A percentile compares a stretch with the other conserved stretches of the same genome.
Conservation (phyloP, 441 rosid genomes). For the Gossypium davidsonii region DNA sequence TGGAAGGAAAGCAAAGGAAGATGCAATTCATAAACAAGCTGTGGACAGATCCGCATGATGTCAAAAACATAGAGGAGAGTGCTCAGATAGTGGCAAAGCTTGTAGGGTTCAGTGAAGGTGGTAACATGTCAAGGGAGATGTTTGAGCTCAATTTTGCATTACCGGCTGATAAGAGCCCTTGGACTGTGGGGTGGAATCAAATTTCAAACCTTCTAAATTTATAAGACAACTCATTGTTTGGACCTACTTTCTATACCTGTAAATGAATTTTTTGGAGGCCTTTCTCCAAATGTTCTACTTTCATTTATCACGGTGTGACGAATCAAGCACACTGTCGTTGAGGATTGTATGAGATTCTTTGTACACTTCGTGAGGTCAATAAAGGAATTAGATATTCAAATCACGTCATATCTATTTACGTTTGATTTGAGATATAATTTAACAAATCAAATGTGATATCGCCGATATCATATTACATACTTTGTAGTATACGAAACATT, state of each 20-base stretch:
- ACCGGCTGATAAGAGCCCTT: conserved; percentile 77
- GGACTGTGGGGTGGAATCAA: conserved; percentile 91
- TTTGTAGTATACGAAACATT: too few species aligned
- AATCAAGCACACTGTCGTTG: conserved; percentile 21
- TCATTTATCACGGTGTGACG: conserved; percentile 11
- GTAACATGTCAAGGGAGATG: conserved; percentile 91
- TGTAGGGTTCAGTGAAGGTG: conserved; percentile 83
- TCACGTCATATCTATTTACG: too few species aligned
- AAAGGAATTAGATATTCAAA: not conserved
- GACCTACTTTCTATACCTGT: conserved; percentile 26
- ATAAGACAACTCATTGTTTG: conserved; percentile 27
- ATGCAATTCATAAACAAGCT: conserved; percentile 86
- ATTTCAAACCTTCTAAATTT: conserved; percentile 80
- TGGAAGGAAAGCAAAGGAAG: conserved; percentile 93
- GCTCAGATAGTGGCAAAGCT: conserved; percentile 94
- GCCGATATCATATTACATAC: too few species aligned
- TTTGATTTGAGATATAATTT: too few species aligned
- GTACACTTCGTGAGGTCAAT: conserved; percentile 16
- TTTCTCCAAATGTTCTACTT: conserved; percentile 20
- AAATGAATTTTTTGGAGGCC: conserved; percentile 31
- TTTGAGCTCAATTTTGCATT: conserved; percentile 88
- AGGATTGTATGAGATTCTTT: conserved; percentile 16
- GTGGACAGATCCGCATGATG: conserved; percentile 90
- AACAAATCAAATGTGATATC: too few species aligned
- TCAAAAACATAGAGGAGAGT: conserved; percentile 78